These are phyloP conservation scores for Gossypium gossypioides DNA, from an alignment of 441 rosid genomes.

Conservation along the genomic window DNA sequence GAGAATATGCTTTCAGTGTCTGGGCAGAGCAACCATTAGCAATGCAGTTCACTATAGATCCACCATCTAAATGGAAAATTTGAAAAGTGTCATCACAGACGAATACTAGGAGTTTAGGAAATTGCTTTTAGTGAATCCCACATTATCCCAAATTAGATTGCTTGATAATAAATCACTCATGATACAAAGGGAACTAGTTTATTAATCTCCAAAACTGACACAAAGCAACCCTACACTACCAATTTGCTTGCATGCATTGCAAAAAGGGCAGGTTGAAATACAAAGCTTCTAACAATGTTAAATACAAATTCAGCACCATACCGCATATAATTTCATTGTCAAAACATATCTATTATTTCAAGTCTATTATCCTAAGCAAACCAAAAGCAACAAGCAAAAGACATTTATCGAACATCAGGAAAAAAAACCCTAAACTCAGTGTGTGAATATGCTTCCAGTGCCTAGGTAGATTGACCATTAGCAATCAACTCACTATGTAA, in stretches of 20 bases:
- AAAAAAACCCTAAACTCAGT: too few species aligned
- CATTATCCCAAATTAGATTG: background rate
- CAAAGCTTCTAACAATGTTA: background rate
- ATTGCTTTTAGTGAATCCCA: background rate
- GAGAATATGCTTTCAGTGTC: background rate
- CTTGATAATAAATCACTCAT: background rate
- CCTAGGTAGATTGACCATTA: too few species aligned
- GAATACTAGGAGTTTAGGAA: background rate
- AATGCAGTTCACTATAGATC: background rate
- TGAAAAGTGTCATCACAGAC: background rate
- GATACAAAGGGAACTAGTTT: background rate
- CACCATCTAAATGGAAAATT: background rate
- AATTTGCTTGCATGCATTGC: background rate
- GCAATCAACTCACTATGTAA: too few species aligned
- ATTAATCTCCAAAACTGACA: background rate
- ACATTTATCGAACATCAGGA: background rate
- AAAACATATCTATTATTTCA: background rate
- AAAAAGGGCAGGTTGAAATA: background rate
- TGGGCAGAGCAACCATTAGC: background rate
- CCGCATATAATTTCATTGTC: background rate
- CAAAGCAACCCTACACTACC: background rate
- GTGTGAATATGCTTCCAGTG: too few species aligned
- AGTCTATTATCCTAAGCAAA: background rate
- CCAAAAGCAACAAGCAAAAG: background rate
- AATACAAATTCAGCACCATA: background rate